Conservation (phyloP, 176 grass and related monocot species). For the Musa acuminata region DNA sequence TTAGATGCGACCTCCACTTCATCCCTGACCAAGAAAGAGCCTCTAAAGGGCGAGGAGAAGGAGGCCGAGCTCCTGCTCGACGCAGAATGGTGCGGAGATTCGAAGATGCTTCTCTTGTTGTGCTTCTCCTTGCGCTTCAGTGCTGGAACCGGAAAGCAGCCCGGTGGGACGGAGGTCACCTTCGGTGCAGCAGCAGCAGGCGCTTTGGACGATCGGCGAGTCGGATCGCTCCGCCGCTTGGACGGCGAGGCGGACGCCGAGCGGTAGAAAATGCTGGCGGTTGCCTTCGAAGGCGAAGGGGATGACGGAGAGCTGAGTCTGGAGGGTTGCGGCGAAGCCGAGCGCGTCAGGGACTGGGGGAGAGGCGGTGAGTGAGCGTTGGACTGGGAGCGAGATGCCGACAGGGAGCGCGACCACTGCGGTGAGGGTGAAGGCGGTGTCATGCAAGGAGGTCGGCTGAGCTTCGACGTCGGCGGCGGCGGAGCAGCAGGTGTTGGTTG, state of each 20-base stretch:
- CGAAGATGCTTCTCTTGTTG: neutral
- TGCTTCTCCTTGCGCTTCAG: conserved; percentile 1
- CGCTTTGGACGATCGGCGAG: neutral
- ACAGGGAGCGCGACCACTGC: conserved; percentile 9
- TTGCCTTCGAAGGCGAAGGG: neutral
- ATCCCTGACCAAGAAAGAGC: neutral
- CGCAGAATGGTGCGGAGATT: neutral
- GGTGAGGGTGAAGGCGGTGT: conserved; percentile 5
- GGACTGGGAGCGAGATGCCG: neutral
- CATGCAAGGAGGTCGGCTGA: conserved; percentile 55
- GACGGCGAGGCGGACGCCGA: neutral
- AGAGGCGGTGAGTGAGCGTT: neutral
- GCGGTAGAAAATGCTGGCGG: conserved; percentile 1
- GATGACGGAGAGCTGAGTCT: neutral
- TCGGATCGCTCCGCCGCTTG: too few species aligned
- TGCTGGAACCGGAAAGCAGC: neutral
- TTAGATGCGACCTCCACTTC: neutral
- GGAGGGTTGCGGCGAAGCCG: neutral
- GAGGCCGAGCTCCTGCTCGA: neutral
- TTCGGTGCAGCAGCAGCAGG: neutral
- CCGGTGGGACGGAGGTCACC: neutral
- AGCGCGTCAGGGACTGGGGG: neutral
- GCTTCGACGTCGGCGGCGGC: conserved; percentile 18
- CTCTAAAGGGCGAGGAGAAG: neutral
- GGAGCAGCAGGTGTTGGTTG: neutral